Base-by-base conservation (phyloP, 2,329 filamentous ascomycete genomes). In the Colletotrichum truncatum region DNA sequence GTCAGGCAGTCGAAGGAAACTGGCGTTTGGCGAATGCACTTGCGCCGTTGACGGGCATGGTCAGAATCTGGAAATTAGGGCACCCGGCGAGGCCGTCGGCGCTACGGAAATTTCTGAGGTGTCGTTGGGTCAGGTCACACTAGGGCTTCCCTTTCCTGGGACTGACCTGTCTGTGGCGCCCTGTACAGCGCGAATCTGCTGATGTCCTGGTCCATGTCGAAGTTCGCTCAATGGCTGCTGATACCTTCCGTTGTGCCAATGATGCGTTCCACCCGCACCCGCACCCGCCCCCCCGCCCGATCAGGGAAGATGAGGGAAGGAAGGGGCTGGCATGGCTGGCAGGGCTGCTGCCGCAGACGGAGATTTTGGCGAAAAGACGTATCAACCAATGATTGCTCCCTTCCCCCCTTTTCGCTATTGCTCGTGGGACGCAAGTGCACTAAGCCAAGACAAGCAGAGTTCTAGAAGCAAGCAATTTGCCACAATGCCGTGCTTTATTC, bases 61-160 rank as follows among this genome's bases (percentile, higher is more conserved):
- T n/a, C n/a, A n/a, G n/a, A 38, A 25, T 11, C n/a, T 23, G 18
- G 26, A 18, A 10, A 46, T 53, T 53, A 28, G 60, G 46, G 54
- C 36, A 30, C 10, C 26, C 61, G 61, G 61, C 46, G 54, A 64
- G 54, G 55, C 61, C 61, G 54, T 60, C 38, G 46, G 55, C 38
- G 36, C 53, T 45, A 58, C 43, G 60, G 60, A 45, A 39, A 36
- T 39, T 45, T 32, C 16, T 26, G 26, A 54, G 23, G 34, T 49
- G 53, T 48, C 34, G 14, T 23, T 45, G 16, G 43, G 43, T 38
- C 28, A 8, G 45, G 28, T n/a, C 16, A n/a, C 36, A 59, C n/a
- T n/a, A n/a, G n/a, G n/a, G n/a, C n/a, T n/a, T n/a, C n/a, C n/a
- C n/a, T 51, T 21, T 36, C 25, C 45, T 28, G 43, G 43, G 53